Percentiles rank a stretch among this genome's conserved stretches.
Conservation (phyloP, 257 asterid genomes). For the Fraxinus anomala region DNA sequence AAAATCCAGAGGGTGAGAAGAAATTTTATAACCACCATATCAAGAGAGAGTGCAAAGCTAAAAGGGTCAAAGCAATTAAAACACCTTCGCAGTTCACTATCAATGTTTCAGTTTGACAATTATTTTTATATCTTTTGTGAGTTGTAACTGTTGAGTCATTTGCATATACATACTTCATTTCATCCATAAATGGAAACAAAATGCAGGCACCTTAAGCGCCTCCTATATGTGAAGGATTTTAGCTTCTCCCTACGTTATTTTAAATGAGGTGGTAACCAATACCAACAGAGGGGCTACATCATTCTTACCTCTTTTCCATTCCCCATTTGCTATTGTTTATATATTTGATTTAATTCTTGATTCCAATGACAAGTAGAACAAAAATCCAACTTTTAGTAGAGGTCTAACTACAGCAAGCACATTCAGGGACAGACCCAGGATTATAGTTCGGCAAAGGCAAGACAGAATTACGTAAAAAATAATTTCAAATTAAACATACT, state of each 20-base stretch:
- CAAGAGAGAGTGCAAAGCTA: constrained; percentile 2
- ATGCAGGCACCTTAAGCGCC: neutral
- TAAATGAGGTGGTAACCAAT: neutral
- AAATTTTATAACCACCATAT: constrained; percentile 7
- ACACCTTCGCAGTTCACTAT: neutral
- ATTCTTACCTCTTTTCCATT: neutral
- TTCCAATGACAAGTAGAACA: neutral
- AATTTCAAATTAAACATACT: too few species aligned
- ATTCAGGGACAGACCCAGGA: too few species aligned
- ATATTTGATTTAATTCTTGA: neutral
- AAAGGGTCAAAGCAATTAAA: constrained; percentile 19
- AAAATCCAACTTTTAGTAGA: neutral
- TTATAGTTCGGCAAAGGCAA: too few species aligned
- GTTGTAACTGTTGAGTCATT: neutral
- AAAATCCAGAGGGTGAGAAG: constrained; percentile 2
- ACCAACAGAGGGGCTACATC: neutral
- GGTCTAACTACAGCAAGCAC: neutral
- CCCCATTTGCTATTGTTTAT: neutral
- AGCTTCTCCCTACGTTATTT: neutral
- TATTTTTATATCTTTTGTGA: neutral
- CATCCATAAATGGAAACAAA: neutral
- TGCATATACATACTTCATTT: neutral
- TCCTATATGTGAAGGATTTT: neutral
- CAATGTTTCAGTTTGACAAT: neutral
- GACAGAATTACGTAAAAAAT: too few species aligned